Evolutionary conservation across 169 alveolate genomes (phyloP).

Genomic region (Miamiensis avidus): DNA sequence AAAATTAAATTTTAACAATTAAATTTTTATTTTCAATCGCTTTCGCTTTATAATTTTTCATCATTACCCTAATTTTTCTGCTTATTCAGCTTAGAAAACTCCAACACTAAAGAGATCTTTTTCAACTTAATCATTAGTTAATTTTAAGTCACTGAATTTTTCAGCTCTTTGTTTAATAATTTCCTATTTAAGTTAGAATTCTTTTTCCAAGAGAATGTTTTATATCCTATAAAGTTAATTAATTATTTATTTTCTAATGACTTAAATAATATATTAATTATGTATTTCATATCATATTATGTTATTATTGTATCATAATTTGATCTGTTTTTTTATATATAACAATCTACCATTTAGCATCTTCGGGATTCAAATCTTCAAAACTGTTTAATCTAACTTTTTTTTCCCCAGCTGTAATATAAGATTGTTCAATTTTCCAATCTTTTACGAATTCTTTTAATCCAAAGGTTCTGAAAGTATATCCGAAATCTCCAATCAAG

Average conservation of each 20-base stretch:
- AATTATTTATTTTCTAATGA: too few relatives aligned
- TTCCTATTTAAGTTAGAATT: constrained; percentile 2
- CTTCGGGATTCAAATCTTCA: constrained; percentile 31
- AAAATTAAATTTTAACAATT: too few relatives aligned
- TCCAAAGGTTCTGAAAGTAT: constrained; percentile 32
- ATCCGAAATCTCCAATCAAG: constrained; percentile 43
- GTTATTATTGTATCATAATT: too few relatives aligned
- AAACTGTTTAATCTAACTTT: constrained; percentile 27
- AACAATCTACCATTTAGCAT: constrained; percentile 19
- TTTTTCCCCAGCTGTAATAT: constrained; percentile 22
- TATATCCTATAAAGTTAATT: neutral
- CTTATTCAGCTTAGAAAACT: constrained; percentile 5
- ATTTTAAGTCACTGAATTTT: constrained; percentile 9
- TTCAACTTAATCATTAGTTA: constrained; percentile 15
- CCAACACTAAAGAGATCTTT: neutral
- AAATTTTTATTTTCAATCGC: too few relatives aligned
- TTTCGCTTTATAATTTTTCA: neutral
- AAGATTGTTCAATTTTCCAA: constrained; percentile 13
- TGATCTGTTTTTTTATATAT: neutral
- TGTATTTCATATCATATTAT: too few relatives aligned
- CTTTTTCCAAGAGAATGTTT: constrained; percentile 10
- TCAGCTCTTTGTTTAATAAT: constrained; percentile 22
- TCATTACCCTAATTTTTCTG: neutral
- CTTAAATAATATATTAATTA: too few relatives aligned
- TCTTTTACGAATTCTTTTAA: constrained; percentile 27